Conservation (phyloP, 2,329 filamentous ascomycete species). For the Sporothrix euskadiensis region DNA sequence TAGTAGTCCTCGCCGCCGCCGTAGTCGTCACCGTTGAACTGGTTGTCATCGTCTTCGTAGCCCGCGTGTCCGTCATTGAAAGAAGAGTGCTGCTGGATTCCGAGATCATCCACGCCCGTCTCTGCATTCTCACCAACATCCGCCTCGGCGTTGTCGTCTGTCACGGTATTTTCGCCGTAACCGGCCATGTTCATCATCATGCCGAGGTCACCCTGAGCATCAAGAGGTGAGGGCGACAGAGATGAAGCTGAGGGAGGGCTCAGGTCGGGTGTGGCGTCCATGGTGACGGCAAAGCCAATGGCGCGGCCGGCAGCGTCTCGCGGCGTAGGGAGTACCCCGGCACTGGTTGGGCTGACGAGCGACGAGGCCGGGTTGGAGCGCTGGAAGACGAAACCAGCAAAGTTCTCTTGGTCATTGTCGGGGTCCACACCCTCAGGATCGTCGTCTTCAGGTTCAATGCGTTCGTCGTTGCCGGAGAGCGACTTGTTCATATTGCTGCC, state of each 20-base stretch:
- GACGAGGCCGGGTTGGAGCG: slow-evolving; percentile 55
- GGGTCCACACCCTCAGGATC: slow-evolving; percentile 46
- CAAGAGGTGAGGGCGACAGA: slow-evolving; percentile 20
- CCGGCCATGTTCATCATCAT: slow-evolving; percentile 24
- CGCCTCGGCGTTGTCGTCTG: not conserved
- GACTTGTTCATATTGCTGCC: not conserved
- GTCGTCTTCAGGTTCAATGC: slow-evolving; percentile 32
- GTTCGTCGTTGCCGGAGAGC: slow-evolving; percentile 22
- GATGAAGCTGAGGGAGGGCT: slow-evolving; percentile 31
- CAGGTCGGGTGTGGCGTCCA: slow-evolving; percentile 45
- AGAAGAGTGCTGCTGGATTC: slow-evolving; percentile 43
- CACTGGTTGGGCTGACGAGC: slow-evolving; percentile 52
- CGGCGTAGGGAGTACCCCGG: slow-evolving; percentile 53
- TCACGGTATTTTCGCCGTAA: not conserved
- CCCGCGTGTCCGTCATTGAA: not conserved
- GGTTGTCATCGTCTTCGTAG: not conserved
- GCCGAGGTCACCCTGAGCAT: slow-evolving; percentile 18
- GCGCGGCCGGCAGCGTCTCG: slow-evolving; percentile 56
- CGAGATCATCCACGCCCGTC: slow-evolving; percentile 38
- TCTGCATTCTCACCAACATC: not conserved
- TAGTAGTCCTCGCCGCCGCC: not conserved
- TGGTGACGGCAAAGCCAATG: slow-evolving; percentile 59
- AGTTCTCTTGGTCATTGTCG: slow-evolving; percentile 61
- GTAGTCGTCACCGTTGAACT: slow-evolving; percentile 20
- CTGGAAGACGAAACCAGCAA: slow-evolving; percentile 61